Percentiles rank a stretch among this genome's conserved stretches.
phyloP scores from a whole-genome alignment of 2,329 filamentous ascomycete species.

The Exophiala bonariae region DNA sequence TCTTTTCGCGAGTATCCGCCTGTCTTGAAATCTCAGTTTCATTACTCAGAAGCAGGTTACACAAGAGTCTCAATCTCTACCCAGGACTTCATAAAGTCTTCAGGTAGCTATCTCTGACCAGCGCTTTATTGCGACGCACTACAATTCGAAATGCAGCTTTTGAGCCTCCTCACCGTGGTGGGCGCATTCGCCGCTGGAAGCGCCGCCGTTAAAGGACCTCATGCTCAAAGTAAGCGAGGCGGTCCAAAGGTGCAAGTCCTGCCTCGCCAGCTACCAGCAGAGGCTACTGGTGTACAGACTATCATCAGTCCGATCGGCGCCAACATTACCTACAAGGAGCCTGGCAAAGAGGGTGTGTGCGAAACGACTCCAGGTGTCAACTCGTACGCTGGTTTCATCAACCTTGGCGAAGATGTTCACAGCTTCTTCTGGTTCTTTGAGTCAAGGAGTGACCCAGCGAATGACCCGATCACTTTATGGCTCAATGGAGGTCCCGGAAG shows the following conservation, averaged over 20 bases:
- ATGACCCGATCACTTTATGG: constrained; percentile 43
- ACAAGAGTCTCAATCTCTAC: too few relatives aligned
- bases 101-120: too few relatives aligned
- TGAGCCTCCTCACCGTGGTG: constrained; percentile 3
- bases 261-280: constrained; percentile 37
- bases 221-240: constrained; percentile 18
- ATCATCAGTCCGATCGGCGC: constrained; percentile 45
- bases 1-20: too few relatives aligned
- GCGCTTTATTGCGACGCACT: too few relatives aligned
- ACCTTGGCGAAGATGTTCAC: constrained; percentile 52
- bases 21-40: too few relatives aligned
- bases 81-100: too few relatives aligned
- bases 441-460: constrained; percentile 51
- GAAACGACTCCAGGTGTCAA: constrained; percentile 58
- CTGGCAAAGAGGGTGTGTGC: constrained; percentile 51
- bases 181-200: constrained; percentile 12
- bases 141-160: constrained; percentile 10
- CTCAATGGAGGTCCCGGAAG: constrained; percentile 45
- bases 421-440: constrained; percentile 61
- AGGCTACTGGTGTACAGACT: constrained; percentile 39
- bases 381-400: constrained; percentile 57
- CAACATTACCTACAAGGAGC: constrained; percentile 60
- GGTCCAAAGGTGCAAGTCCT: constrained; percentile 21
- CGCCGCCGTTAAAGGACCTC: constrained; percentile 18
- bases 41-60: too few relatives aligned